Base-by-base conservation (phyloP, 192 early-diverging fungal species). In the Spizellomyces sp. region DNA sequence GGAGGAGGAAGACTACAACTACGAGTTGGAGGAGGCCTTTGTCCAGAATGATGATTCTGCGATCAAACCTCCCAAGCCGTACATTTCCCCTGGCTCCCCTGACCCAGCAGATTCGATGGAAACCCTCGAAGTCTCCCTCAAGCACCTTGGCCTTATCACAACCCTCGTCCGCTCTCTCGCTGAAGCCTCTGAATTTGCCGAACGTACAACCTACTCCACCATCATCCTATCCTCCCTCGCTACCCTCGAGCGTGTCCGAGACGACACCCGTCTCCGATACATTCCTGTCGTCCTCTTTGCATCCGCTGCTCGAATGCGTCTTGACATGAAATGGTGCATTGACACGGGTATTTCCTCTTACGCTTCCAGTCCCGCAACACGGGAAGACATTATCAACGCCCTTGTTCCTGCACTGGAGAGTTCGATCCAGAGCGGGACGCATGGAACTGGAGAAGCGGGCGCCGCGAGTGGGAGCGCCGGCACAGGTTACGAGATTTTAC, bases 211-310 rank as follows among this genome's bases (percentile, higher is more conserved):
- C 0, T 75, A 62, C 52, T 67, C 73, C 12, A 63, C 71, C 59
- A 68, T 78, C 56, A 52, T 78, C 48, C 67, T 74, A 52, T 36
- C 62, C 12, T 55, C 48, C 27, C 68, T 74, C 12, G 58, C 15
- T 0, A 66, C 67, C 7, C 58, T 78, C 9, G 63, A 70, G 1
- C 62, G 62, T 4, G 73, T 60, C 17, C 59, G 77, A 27, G 62
- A 74, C 54, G 71, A 74, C 41, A 36, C 71, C 6, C 66, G 72
- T 9, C 69, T 91, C 19, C 87, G 89, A 27, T 91, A 90, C 73
- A 87, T 90, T 60, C 93, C 93, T 2, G 89, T 93, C 66, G 88
- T 94, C 17, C 82, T 88, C 43, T 81, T 92, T 67, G 80, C 87
- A 10, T 77, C 81, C 43, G 66, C 78, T 0, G 79, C 82, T 17